Conservation (phyloP, 148 eudicot genomes). For the Persicaria tinctoria region DNA sequence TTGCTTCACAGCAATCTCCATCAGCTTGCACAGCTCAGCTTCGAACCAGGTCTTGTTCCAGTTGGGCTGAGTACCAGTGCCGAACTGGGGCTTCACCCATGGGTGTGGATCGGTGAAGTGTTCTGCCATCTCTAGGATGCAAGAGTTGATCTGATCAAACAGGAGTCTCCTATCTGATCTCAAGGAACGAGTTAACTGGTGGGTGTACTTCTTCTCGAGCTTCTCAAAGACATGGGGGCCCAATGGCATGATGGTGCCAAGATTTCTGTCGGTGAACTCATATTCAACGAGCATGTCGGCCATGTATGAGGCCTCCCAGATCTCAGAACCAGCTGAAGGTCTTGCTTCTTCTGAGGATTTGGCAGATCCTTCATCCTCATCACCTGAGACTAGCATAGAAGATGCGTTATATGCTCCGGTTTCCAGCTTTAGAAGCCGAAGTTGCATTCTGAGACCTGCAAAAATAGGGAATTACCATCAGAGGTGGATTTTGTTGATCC, state of each 20-base stretch:
- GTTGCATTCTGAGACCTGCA: conserved; percentile 73
- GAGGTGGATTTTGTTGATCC: not conserved
- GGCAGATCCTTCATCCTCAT: conserved; percentile 32
- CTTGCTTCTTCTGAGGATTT: not conserved
- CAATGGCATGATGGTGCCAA: conserved; percentile 37
- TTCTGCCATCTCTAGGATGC: conserved; percentile 35
- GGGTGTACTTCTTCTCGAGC: conserved; percentile 60
- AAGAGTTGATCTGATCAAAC: conserved; percentile 55
- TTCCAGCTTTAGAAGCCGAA: conserved; percentile 76
- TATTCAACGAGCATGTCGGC: conserved; percentile 39
- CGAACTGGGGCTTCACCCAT: conserved; percentile 23
- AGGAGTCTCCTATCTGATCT: conserved; percentile 58
- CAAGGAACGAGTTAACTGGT: conserved; percentile 17
- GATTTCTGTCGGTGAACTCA: conserved; percentile 32
- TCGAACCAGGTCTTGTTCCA: conserved; percentile 27
- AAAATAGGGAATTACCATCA: not conserved
- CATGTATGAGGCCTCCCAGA: conserved; percentile 62
- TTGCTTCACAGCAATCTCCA: conserved; percentile 28
- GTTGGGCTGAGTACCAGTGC: conserved; percentile 10
- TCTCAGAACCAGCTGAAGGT: conserved; percentile 16
- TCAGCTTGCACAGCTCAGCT: conserved; percentile 35
- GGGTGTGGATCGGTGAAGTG: conserved; percentile 27
- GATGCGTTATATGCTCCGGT: conserved; percentile 36
- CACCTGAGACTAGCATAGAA: conserved; percentile 29
- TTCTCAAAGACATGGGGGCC: conserved; percentile 45